Evolutionary conservation across 176 grass and related monocot genomes (phyloP), one percentile per base, ranked within the genome.

Genomic region (Lolium rigidum): DNA sequence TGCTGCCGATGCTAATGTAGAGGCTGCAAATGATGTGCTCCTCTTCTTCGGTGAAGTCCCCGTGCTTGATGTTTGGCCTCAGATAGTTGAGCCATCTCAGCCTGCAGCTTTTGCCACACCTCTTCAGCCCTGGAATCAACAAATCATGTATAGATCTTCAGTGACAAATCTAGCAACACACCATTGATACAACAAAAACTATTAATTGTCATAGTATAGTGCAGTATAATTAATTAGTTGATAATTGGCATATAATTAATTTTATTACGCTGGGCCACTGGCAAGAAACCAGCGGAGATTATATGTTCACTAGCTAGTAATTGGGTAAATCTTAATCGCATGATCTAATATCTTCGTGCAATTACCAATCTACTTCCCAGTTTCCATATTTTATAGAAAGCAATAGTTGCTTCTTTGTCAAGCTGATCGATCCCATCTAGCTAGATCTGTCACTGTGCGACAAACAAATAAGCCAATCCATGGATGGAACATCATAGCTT

Each of bases 51-150:
- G 94, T 94, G 77, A 96, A 99, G 25, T 90, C 94, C 28, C 94
- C 97, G 61, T 99, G 97, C 67, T 94, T 99, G 67, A 99, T 94
- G 54, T 99, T 99, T 83, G 90, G 97, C 88, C 97, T 94, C 85
- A 99, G 74, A 77, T 99, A 99, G 83, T 99, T 99, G 22, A 99
- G 91, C 97, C 97, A 99, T 87, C 97, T 92, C 44, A 99, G 78
- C 77, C 97, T 91, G 66, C 94, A 99, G 62, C 97, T 96, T 86
- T 99, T 99, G 14, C 97, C 97, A 1, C 97, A 99, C 60, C 97
- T 89, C 82, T 96, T 96, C 70, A 99, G 26, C 44, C 97, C 97
- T 99, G 76, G 18, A 88, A 80, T 14, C 5, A 20, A 75, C 3
- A 51, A 86, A 86, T 17, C n/a, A 85, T 50, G 6, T 15, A 73